These are phyloP conservation scores for Hyparrhenia diplandra DNA, from an alignment of 176 grass and related monocot species.

Conservation along the genomic window DNA sequence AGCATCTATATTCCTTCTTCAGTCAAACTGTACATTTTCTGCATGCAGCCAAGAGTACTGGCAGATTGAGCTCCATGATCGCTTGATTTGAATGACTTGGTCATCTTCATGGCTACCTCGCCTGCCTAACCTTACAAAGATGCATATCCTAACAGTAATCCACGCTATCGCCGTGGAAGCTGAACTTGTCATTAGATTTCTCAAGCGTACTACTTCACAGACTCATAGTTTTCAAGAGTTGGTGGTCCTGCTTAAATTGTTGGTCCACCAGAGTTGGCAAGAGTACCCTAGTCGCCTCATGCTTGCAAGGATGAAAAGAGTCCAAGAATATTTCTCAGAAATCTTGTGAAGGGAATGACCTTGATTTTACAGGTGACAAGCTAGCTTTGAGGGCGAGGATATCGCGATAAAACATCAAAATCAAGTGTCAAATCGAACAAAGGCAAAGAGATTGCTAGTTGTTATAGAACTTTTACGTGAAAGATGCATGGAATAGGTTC, in stretches of 20 bases:
- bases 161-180: background rate
- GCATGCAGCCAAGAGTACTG: background rate
- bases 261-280: slow-evolving; percentile 10
- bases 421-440: background rate
- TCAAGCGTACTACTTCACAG: no score
- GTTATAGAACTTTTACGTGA: background rate
- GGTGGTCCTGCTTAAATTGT: background rate
- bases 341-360: no score
- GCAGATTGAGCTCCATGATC: background rate
- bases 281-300: slow-evolving; percentile 20
- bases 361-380: no score
- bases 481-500: background rate
- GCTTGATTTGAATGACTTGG: background rate
- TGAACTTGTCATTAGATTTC: background rate
- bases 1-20: no score
- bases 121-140: background rate
- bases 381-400: background rate
- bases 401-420: background rate
- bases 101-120: background rate
- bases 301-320: slow-evolving; percentile 3
- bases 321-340: no score
- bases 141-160: background rate
- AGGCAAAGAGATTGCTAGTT: background rate
- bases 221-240: no score
- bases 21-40: no score